Conservation (phyloP, 2,329 filamentous ascomycete genomes). For the Ophiostoma angusticollis region DNA sequence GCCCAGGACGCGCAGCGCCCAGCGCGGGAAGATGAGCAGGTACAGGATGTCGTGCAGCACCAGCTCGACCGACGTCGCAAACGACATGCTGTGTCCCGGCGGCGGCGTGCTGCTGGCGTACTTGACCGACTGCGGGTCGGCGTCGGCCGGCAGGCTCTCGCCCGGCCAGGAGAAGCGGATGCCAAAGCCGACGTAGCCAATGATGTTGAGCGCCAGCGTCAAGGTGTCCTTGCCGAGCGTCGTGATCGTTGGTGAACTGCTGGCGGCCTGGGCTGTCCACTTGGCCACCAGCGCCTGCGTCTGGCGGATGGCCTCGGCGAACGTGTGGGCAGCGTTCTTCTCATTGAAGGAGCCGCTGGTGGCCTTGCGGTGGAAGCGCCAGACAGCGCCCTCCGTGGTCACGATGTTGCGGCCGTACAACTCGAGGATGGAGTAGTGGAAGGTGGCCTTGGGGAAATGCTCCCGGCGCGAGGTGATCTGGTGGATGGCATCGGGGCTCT, state of each 20-base stretch:
- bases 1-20: conserved; percentile 34
- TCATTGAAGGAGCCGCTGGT: conserved; percentile 64
- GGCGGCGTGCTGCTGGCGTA: conserved; percentile 33
- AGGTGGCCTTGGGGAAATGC: conserved; percentile 56
- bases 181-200: conserved; percentile 59
- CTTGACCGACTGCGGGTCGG: conserved; percentile 33
- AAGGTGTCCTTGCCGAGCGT: conserved; percentile 53
- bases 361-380: conserved; percentile 62
- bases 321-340: conserved; percentile 56
- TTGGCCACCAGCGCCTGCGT: conserved; percentile 45
- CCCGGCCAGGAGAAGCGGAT: conserved; percentile 49
- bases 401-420: conserved; percentile 62
- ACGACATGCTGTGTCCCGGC: conserved; percentile 49
- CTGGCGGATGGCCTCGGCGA: conserved; percentile 49
- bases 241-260: conserved; percentile 31
- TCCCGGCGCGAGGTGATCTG: conserved; percentile 55
- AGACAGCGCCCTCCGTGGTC: conserved; percentile 53
- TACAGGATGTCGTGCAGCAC: conserved; percentile 51
- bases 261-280: conserved; percentile 32
- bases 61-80: conserved; percentile 47
- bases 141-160: conserved; percentile 33
- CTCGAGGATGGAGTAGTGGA: conserved; percentile 45
- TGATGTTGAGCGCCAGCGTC: conserved; percentile 43
- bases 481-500: conserved; percentile 51
- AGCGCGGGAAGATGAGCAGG: conserved; percentile 46